These are phyloP conservation scores for Globisporangium solare DNA, from an alignment of 352 stramenopile species.

Conservation along the genomic window DNA sequence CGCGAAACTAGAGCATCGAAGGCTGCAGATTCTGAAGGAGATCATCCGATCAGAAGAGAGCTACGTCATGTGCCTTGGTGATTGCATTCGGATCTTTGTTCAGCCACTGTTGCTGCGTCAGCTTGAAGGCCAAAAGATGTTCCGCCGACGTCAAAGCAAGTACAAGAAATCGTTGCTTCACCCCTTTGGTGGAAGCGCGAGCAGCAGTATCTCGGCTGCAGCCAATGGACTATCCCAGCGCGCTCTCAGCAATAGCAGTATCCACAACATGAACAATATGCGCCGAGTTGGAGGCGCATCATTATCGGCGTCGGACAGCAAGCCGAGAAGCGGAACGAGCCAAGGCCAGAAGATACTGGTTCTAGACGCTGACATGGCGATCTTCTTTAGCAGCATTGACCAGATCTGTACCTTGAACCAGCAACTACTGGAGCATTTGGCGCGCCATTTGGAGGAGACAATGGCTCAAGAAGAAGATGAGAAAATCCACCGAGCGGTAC, in stretches of 20 bases:
- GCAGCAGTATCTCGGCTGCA: constrained; percentile 26
- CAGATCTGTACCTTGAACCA: constrained; percentile 88
- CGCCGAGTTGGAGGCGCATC: constrained; percentile 21
- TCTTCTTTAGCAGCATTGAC: constrained; percentile 87
- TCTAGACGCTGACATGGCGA: constrained; percentile 79
- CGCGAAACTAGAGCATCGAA: constrained; percentile 53
- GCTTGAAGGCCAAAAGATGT: constrained; percentile 72
- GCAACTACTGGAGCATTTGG: constrained; percentile 83
- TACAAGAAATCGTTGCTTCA: constrained; percentile 55
- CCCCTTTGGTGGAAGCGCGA: constrained; percentile 38
- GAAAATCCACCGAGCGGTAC: constrained; percentile 19
- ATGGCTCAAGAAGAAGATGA: constrained; percentile 27
- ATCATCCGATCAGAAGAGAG: constrained; percentile 81
- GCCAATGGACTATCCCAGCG: constrained; percentile 25
- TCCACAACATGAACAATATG: constrained; percentile 36
- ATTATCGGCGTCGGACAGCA: constrained; percentile 15
- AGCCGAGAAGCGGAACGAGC: constrained; percentile 8
- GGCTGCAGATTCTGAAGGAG: constrained; percentile 77
- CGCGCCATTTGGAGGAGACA: constrained; percentile 68
- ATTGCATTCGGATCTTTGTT: constrained; percentile 82
- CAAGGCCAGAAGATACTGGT: constrained; percentile 47
- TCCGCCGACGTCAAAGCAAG: constrained; percentile 56
- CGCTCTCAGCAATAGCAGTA: constrained; percentile 39
- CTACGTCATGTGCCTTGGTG: constrained; percentile 77
- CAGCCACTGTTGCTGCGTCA: constrained; percentile 75